Base-by-base conservation (phyloP, 441 rosid species). In the Gossypium gossypioides region DNA sequence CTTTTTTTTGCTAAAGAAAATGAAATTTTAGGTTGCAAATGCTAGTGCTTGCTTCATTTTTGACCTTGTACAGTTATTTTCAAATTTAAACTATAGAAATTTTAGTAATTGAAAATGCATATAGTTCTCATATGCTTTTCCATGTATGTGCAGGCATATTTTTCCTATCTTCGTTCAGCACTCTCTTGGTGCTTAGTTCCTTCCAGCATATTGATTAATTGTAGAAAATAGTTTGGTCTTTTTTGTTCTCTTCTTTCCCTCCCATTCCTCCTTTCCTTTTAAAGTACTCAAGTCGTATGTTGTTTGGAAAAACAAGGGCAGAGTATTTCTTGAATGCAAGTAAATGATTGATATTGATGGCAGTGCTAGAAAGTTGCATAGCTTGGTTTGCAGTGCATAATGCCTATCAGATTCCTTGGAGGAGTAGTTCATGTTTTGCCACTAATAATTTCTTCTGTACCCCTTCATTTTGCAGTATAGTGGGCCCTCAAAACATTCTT, bases 401-500 rank as follows among this genome's bases (percentile, higher is more conserved):
- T 37, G 27, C 51, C 25, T 40, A 63, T 13, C 51, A 64, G 40
- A 64, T 65, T 65, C 32, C 54, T 3, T 57, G 37, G 4, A 54
- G 50, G 13, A 21, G 6, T 71, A 42, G 44, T 40, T 37, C 46
- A 51, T 72, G 52, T 34, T 48, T 54, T 3, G 6, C 18, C 51
- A 52, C 18, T 50, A 46, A 15, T 74, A 40, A 68, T 72, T 59
- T 32, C 48, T 54, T 68, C 40, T 67, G 34, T 40, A 72, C 37
- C 50, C 63, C 71, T 72, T 40, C 2, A 2, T 46, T 75, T 56
- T 82, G 88, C 94, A 91, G 98, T 93, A 83, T 82, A 93, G 98
- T 78, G 98, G 98, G 9, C 97, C 94, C 69, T 83, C 86, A 40
- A 75, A 74, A 79, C 91, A 93, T 72, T 91, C 91, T 78, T 86